Conservation (phyloP, 176 grass and related monocot genomes). For the Paspalum vaginatum region DNA sequence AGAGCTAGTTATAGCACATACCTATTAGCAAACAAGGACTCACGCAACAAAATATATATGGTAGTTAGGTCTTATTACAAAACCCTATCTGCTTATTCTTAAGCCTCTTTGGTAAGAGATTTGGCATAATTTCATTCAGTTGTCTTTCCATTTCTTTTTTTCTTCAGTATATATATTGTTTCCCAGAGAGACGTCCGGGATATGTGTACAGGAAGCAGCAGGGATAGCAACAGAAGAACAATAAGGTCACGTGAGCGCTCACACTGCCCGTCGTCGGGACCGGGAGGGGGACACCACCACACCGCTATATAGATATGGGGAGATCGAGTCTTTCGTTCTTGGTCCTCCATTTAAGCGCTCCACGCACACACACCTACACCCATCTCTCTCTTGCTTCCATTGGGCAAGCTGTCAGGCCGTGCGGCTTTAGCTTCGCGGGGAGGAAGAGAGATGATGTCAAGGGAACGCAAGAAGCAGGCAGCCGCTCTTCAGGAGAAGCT, state of each 20-base stretch:
- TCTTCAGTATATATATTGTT: not conserved
- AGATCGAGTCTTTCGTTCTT: slow-evolving; percentile 34
- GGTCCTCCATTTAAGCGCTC: slow-evolving; percentile 49
- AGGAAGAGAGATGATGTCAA: slow-evolving; percentile 71
- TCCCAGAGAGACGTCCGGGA: not conserved
- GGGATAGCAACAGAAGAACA: slow-evolving; percentile 41
- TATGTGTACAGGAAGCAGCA: not conserved
- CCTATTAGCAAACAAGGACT: no score
- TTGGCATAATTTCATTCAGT: not conserved
- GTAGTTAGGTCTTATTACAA: no score
- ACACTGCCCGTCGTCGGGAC: not conserved
- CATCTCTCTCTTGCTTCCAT: slow-evolving; percentile 36
- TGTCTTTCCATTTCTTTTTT: not conserved
- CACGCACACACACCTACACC: slow-evolving; percentile 3
- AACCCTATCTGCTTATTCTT: no score
- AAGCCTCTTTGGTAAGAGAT: no score
- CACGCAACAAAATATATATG: no score
- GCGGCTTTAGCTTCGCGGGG: not conserved
- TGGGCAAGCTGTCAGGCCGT: slow-evolving; percentile 9
- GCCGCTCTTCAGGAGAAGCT: slow-evolving; percentile 90
- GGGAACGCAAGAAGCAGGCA: slow-evolving; percentile 72
- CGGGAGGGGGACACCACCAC: not conserved
- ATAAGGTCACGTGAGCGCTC: slow-evolving; percentile 51
- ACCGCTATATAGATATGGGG: slow-evolving; percentile 50
- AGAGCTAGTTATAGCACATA: no score